These are phyloP conservation scores for Clausena lansium DNA, from an alignment of 345 rosid genomes.

Conservation along the genomic window DNA sequence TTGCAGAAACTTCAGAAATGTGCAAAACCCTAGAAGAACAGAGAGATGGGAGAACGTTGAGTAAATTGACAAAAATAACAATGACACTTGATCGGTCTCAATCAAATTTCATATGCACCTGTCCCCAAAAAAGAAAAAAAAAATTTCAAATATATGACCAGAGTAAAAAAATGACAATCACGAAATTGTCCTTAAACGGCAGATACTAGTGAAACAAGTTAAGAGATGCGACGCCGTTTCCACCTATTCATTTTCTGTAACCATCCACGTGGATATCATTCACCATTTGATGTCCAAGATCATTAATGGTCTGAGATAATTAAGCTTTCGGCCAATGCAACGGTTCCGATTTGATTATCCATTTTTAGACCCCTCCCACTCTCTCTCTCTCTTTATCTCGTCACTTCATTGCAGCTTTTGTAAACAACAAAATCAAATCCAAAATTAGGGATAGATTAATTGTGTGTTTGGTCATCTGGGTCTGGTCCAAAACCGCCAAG, in stretches of 20 bases:
- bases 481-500: slow-evolving; percentile 7
- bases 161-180: background rate
- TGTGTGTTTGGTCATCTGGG: slow-evolving; percentile 11
- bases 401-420: background rate
- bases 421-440: background rate
- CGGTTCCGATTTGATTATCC: background rate
- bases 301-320: background rate
- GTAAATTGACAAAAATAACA: background rate
- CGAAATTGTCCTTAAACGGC: background rate
- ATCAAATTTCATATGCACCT: background rate
- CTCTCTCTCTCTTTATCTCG: background rate
- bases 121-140: too few relatives aligned
- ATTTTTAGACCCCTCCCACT: background rate
- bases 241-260: too few relatives aligned
- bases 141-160: too few relatives aligned
- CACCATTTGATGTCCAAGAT: background rate
- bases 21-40: slow-evolving; percentile 27
- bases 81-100: background rate
- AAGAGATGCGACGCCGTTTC: background rate
- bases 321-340: background rate
- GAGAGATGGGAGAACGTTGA: background rate
- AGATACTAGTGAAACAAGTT: background rate
- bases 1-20: slow-evolving; percentile 8
- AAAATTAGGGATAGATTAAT: background rate
- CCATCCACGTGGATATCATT: background rate